Percentiles rank a stretch among this genome's conserved stretches.
Conservation (phyloP, 371 early-diverging fungal species). For the Actinomucor elegans region DNA sequence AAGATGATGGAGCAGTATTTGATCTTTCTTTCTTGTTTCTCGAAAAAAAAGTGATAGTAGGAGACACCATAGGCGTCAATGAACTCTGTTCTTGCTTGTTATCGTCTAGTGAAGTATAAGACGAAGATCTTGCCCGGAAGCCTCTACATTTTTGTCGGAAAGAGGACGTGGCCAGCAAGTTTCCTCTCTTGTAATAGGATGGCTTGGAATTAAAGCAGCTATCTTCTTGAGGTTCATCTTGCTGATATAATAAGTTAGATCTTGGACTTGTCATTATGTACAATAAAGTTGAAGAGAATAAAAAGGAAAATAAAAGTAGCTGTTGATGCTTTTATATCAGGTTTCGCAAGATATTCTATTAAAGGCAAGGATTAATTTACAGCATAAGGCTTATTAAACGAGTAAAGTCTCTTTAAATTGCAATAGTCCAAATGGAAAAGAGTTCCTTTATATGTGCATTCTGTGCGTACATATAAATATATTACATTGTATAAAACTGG, state of each 20-base stretch:
- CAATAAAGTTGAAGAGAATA: not conserved
- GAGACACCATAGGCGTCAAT: not conserved
- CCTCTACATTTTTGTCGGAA: conserved; percentile 2
- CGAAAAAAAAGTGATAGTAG: not conserved
- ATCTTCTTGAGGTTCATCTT: not conserved
- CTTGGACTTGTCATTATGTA: too few relatives aligned
- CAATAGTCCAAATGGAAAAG: too few relatives aligned
- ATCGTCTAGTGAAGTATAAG: conserved; percentile 2
- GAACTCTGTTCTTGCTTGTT: not conserved
- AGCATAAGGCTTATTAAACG: too few relatives aligned
- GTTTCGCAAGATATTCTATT: not conserved
- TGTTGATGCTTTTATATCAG: not conserved
- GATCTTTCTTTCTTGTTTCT: not conserved
- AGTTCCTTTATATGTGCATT: too few relatives aligned
- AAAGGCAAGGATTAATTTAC: conserved; percentile 2
- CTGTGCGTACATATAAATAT: too few relatives aligned
- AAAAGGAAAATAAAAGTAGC: not conserved
- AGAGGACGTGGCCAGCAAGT: not conserved
- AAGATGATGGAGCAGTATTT: not conserved
- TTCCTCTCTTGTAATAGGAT: conserved; percentile 2
- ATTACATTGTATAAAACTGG: too few relatives aligned
- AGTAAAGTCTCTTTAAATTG: too few relatives aligned
- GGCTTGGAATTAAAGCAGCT: not conserved
- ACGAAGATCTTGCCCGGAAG: not conserved
- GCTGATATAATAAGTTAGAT: not conserved